Evolutionary conservation across 2,329 filamentous ascomycete species (phyloP).

Genomic region (Arthrobotrys sinensis): DNA sequence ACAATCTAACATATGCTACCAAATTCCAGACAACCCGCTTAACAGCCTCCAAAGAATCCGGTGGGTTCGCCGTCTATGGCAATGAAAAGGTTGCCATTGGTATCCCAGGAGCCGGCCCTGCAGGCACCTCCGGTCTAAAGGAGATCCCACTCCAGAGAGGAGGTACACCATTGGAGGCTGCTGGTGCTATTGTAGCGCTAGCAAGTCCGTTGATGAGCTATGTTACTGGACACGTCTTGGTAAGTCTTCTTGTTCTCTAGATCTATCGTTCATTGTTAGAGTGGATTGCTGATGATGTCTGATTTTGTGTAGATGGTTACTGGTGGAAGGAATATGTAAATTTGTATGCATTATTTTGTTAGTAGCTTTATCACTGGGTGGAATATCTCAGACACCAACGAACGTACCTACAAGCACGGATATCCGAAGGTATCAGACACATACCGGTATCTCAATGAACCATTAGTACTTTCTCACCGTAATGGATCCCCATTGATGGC

Average conservation of each 20-base stretch:
- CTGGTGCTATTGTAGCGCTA: slow-evolving; percentile 81
- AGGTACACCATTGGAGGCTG: slow-evolving; percentile 84
- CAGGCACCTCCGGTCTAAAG: slow-evolving; percentile 69
- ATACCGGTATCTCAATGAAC: not conserved
- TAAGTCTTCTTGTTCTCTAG: slow-evolving; percentile 6
- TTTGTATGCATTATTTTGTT: not conserved
- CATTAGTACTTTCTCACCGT: not conserved
- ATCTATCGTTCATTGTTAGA: not conserved
- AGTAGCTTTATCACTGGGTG: not conserved
- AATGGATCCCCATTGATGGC: too few relatives aligned
- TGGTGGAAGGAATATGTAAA: slow-evolving; percentile 53
- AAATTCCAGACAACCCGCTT: slow-evolving; percentile 74
- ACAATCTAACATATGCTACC: slow-evolving; percentile 1
- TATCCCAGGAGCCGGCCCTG: slow-evolving; percentile 74
- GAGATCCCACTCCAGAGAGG: slow-evolving; percentile 82
- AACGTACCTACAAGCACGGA: not conserved
- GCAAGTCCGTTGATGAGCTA: slow-evolving; percentile 87
- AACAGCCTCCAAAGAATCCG: slow-evolving; percentile 87
- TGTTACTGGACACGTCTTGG: slow-evolving; percentile 88
- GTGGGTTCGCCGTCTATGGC: slow-evolving; percentile 83
- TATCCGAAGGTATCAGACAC: not conserved
- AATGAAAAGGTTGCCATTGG: slow-evolving; percentile 82
- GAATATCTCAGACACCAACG: not conserved
- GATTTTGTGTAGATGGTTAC: slow-evolving; percentile 51
- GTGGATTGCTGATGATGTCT: not conserved